phyloP scores from a whole-genome alignment of 2,329 filamentous ascomycete genomes.

The Ustulina deusta region DNA sequence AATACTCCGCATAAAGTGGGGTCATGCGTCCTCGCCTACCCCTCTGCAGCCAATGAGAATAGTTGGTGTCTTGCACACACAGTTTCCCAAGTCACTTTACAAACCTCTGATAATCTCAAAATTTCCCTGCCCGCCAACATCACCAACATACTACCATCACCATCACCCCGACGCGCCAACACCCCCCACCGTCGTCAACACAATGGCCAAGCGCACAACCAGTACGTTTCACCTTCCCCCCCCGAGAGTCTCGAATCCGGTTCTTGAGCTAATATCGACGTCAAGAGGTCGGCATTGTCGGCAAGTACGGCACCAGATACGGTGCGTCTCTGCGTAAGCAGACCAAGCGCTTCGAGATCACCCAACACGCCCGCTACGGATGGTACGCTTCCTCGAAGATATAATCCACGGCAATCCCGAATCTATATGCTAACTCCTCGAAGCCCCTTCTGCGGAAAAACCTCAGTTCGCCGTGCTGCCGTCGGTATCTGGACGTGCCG shows the following conservation, averaged over 20 bases:
- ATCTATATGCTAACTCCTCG: conserved; percentile 24
- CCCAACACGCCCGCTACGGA: conserved; percentile 91
- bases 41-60: conserved; percentile 33
- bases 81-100: conserved; percentile 32
- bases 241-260: not conserved
- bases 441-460: conserved; percentile 96
- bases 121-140: conserved; percentile 38
- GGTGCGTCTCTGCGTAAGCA: conserved; percentile 99
- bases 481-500: conserved; percentile 98
- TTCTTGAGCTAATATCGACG: conserved; percentile 28
- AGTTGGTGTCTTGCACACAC: conserved; percentile 30
- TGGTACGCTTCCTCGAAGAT: conserved; percentile 35
- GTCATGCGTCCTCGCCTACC: conserved; percentile 23
- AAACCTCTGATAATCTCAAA: conserved; percentile 36
- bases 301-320: conserved; percentile 61
- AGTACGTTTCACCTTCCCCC: conserved; percentile 18
- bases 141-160: conserved; percentile 32
- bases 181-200: conserved; percentile 33
- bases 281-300: conserved; percentile 60
- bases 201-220: conserved; percentile 40
- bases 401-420: conserved; percentile 1
- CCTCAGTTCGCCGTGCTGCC: conserved; percentile 82
- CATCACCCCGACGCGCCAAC: conserved; percentile 30
- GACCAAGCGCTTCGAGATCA: conserved; percentile 99
- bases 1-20: conserved; percentile 27